Evolutionary conservation across 768 basidiomycete species (phyloP).

Genomic region (Kwoniella sp.): DNA sequence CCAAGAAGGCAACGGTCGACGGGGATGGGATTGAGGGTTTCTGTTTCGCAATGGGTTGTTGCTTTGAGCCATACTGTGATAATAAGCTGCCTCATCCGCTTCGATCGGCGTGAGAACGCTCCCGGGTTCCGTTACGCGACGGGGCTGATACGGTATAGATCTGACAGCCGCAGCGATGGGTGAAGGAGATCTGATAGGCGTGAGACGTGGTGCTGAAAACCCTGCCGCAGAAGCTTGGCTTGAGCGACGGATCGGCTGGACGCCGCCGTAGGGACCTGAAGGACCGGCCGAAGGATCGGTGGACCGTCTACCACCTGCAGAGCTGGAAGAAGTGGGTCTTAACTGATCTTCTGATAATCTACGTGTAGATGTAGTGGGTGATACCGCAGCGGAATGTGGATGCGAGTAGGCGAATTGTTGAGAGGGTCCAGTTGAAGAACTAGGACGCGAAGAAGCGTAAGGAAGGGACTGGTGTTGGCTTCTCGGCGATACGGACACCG

Average conservation of each 20-base stretch:
- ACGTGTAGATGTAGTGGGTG: constrained; percentile 10
- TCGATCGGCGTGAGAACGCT: constrained; percentile 35
- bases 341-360: constrained; percentile 24
- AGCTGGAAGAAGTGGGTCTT: constrained; percentile 35
- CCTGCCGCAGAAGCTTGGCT: constrained; percentile 13
- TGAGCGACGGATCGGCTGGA: constrained; percentile 12
- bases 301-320: constrained; percentile 13
- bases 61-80: constrained; percentile 15
- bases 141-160: constrained; percentile 35
- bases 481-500: constrained; percentile 46
- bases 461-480: constrained; percentile 24
- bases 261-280: background rate
- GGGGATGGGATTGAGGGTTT: background rate
- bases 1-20: constrained; percentile 42
- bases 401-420: constrained; percentile 23
- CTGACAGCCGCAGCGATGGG: constrained; percentile 16
- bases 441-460: constrained; percentile 18
- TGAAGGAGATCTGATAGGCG: constrained; percentile 32
- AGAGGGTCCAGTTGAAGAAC: constrained; percentile 14
- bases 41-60: constrained; percentile 46
- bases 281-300: background rate
- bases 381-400: constrained; percentile 2
- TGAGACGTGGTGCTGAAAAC: constrained; percentile 19
- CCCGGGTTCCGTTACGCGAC: constrained; percentile 25
- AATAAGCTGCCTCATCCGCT: constrained; percentile 32